These are phyloP conservation scores for Eutrema yunnanense DNA, from an alignment of 345 rosid species.

Conservation along the genomic window DNA sequence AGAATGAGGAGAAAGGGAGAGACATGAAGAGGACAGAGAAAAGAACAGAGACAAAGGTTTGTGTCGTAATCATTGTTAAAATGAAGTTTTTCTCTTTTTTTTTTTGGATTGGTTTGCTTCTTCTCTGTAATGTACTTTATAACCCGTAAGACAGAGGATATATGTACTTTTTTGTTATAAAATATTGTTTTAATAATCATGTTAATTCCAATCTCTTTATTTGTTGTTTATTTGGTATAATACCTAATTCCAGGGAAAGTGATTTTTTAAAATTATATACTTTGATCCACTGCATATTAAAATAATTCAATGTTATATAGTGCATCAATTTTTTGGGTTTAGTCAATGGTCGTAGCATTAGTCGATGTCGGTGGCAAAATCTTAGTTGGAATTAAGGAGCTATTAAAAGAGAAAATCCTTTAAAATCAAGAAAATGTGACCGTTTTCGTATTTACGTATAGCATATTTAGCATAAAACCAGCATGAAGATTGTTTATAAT, in stretches of 20 bases:
- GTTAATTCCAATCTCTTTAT: background rate
- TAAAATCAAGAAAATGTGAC: no score
- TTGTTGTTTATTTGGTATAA: background rate
- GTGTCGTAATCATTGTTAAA: background rate
- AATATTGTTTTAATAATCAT: background rate
- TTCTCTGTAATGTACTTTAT: slow-evolving; percentile 1
- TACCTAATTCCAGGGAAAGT: background rate
- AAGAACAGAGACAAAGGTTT: background rate
- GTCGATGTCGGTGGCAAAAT: background rate
- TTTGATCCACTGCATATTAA: background rate
- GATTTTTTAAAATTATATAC: background rate
- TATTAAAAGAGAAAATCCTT: no score
- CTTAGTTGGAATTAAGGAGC: background rate
- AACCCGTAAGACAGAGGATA: background rate
- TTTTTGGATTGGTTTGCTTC: background rate
- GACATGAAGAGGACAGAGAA: slow-evolving; percentile 1
- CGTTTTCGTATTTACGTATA: no score
- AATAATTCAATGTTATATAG: background rate
- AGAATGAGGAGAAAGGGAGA: background rate
- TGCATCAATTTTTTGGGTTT: background rate
- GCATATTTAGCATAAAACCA: no score
- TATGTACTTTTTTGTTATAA: background rate
- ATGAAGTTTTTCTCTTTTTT: background rate
- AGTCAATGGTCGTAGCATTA: background rate
- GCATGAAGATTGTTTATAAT: no score